Evolutionary conservation across 257 asterid species (phyloP), one percentile per base, ranked within the genome.

Genomic region (Solanum chiquidenum): DNA sequence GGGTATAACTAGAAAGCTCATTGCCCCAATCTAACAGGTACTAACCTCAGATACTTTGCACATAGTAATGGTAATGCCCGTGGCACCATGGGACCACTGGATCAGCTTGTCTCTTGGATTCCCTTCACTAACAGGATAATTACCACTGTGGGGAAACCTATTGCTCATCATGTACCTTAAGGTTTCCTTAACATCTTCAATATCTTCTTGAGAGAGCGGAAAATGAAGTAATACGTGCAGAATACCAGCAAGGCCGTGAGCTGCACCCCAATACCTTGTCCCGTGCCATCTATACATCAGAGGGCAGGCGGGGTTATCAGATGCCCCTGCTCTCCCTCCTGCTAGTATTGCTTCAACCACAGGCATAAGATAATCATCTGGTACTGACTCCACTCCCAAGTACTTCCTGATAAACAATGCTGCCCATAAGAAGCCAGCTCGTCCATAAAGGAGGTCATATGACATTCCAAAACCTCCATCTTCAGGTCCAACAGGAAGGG

Each of bases 231-330:
- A 71, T 7, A 94, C 95, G 2, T 95, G 93, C 82, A 95, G 85
- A 75, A 95, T 93, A 37, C 98, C 98, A 4, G 98, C 96, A 66
- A 96, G 95, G 12, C 98, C 98, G 12, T 96, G 96, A 12, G 98
- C 95, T 4, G 98, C 98, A 23, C 98, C 98, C 98, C 98, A 96
- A 83, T 96, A 96, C 74, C 96, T 89, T 2, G 98, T 96, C 23
- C 98, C 98, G 12, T 96, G 98, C 98, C 98, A 95, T 88, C 98
- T 91, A 85, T 95, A 96, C 98, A 94, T 95, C 82, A 95, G 93
- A 0, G 98, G 98, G 72, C 95, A 94, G 3, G 93, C 90, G 12
- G 87, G 60, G 86, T 83, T 90, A 75, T 89, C 93, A 14, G 95
- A 88, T 44, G 98, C 94, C 20, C 98, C 98, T 8, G 94, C 94